phyloP scores from a whole-genome alignment of 208 protist genomes.

The Trypanosoma mega region DNA sequence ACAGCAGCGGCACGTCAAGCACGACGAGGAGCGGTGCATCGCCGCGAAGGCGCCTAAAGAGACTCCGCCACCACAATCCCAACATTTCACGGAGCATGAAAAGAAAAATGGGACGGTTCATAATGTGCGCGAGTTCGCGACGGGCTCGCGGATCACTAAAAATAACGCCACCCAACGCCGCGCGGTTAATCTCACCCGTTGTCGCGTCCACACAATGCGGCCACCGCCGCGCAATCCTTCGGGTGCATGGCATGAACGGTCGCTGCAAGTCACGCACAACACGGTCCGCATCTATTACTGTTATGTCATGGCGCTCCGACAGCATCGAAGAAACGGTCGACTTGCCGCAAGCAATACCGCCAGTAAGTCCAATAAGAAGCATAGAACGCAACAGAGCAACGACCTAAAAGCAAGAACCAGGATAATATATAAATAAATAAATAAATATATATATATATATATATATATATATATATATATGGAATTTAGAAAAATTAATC shows the following conservation, averaged over 20 bases:
- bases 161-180: slow-evolving; percentile 65
- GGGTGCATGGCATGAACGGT: slow-evolving; percentile 54
- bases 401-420: background rate
- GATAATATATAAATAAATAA: slow-evolving; percentile 3
- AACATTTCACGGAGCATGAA: slow-evolving; percentile 54
- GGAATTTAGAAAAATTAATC: background rate
- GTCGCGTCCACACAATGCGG: slow-evolving; percentile 54
- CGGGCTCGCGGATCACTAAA: slow-evolving; percentile 66
- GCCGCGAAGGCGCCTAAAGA: slow-evolving; percentile 13
- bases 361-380: slow-evolving; percentile 89
- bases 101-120: slow-evolving; percentile 79
- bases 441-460: background rate
- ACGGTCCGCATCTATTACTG: slow-evolving; percentile 80
- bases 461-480: background rate
- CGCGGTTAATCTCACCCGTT: slow-evolving; percentile 68
- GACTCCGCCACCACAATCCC: slow-evolving; percentile 53
- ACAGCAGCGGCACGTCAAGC: slow-evolving; percentile 86
- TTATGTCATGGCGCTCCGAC: slow-evolving; percentile 41
- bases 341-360: slow-evolving; percentile 92
- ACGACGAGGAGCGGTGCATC: slow-evolving; percentile 44
- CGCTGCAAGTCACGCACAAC: slow-evolving; percentile 78
- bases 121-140: slow-evolving; percentile 62
- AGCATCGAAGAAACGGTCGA: slow-evolving; percentile 75
- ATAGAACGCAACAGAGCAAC: slow-evolving; percentile 25
- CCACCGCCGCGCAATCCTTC: slow-evolving; percentile 68